phyloP scores from a whole-genome alignment of 495 filamentous ascomycete genomes.

The Cercophora scortea region DNA sequence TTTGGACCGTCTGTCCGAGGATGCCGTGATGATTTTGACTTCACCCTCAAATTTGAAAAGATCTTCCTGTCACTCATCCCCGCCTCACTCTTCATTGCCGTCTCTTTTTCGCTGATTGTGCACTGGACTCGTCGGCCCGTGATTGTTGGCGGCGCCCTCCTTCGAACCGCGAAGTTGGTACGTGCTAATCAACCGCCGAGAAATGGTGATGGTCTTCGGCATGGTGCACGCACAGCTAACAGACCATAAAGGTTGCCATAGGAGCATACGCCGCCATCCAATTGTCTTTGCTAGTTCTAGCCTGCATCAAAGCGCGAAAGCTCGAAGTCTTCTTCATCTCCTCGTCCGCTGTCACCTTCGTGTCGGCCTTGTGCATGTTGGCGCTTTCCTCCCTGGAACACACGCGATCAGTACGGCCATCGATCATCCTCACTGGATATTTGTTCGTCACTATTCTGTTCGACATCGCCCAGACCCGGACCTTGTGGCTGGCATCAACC shows the following conservation, averaged over 20 bases:
- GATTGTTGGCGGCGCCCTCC: slow-evolving; percentile 24
- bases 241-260: slow-evolving; percentile 12
- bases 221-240: background rate
- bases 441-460: too few species aligned
- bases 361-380: slow-evolving; percentile 19
- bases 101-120: slow-evolving; percentile 22
- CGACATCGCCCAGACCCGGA: too few species aligned
- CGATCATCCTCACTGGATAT: too few species aligned
- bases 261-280: slow-evolving; percentile 22
- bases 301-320: slow-evolving; percentile 7
- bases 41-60: slow-evolving; percentile 33
- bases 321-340: slow-evolving; percentile 15
- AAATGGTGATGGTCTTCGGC: background rate
- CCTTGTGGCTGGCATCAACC: too few species aligned
- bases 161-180: slow-evolving; percentile 28
- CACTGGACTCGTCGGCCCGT: slow-evolving; percentile 18
- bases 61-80: slow-evolving; percentile 33
- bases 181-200: background rate
- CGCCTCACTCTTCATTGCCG: slow-evolving; percentile 25
- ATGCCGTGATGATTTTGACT: slow-evolving; percentile 28
- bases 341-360: slow-evolving; percentile 17
- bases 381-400: slow-evolving; percentile 49
- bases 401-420: slow-evolving; percentile 21
- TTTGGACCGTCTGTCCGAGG: slow-evolving; percentile 15
- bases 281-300: slow-evolving; percentile 20